Conservation (phyloP, 139 green algal genomes). For the Tetraselmis striata region DNA sequence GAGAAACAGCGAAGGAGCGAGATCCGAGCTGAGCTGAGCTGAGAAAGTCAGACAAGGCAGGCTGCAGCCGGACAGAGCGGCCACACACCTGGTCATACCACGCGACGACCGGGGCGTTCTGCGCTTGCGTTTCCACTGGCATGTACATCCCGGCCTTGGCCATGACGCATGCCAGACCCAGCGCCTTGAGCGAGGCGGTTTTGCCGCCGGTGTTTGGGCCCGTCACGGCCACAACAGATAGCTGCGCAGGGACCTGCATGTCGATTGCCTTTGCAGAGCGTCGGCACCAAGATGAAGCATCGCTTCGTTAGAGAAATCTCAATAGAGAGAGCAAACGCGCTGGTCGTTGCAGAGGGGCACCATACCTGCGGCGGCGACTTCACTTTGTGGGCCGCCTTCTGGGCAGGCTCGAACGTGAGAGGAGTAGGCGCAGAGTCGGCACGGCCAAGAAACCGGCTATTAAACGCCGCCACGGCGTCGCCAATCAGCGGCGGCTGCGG, state of each 20-base stretch:
- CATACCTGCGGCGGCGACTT: not conserved
- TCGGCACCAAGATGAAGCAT: no score
- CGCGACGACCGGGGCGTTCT: not conserved
- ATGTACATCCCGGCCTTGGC: constrained; percentile 70
- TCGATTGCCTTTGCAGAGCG: constrained; percentile 28
- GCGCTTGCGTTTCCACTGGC: constrained; percentile 17
- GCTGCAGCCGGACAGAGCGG: no score
- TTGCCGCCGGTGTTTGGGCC: constrained; percentile 81
- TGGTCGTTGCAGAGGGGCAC: no score
- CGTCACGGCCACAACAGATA: constrained; percentile 57
- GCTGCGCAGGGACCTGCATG: constrained; percentile 37
- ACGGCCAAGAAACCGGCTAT: not conserved
- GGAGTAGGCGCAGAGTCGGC: not conserved
- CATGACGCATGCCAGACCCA: constrained; percentile 68
- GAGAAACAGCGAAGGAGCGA: no score
- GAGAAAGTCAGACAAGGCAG: no score
- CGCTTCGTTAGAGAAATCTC: no score
- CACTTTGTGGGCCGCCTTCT: not conserved
- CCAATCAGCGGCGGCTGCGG: constrained; percentile 12
- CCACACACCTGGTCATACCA: constrained; percentile 11
- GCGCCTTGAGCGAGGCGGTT: constrained; percentile 70
- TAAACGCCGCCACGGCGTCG: not conserved
- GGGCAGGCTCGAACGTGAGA: not conserved
- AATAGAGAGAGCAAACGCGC: no score
- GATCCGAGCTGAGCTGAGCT: no score